Evolutionary conservation across 805 yeast genomes (phyloP).

Genomic region (Wickerhamiella dianesei): DNA sequence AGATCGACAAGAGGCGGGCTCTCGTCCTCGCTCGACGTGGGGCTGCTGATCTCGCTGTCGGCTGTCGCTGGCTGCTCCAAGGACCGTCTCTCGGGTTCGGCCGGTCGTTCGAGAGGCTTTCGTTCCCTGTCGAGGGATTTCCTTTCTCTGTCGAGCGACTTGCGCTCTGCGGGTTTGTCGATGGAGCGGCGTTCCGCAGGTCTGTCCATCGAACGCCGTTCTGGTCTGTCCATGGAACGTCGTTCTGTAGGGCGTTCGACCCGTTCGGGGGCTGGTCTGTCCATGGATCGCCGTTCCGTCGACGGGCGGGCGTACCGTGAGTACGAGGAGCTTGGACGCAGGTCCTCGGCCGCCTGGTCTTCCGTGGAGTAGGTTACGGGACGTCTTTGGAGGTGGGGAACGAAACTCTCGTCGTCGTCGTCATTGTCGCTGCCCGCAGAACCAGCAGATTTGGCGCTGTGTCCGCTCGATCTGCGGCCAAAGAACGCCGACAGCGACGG

Average conservation of each 20-base stretch:
- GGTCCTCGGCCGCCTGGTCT: not conserved
- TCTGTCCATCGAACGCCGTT: too few species aligned
- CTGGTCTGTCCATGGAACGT: too few species aligned
- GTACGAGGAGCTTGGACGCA: not conserved
- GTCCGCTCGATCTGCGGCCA: slow-evolving; percentile 1
- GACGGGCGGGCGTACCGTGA: not conserved
- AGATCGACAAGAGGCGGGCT: not conserved
- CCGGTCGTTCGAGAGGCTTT: too few species aligned
- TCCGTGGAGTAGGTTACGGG: not conserved
- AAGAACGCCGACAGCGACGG: slow-evolving; percentile 1
- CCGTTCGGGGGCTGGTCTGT: too few species aligned
- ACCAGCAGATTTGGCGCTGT: slow-evolving; percentile 1
- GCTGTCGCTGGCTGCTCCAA: not conserved
- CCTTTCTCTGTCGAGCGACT: too few species aligned
- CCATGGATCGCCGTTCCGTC: too few species aligned
- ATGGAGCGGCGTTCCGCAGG: too few species aligned
- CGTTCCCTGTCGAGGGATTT: too few species aligned
- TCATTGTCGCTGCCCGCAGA: slow-evolving; percentile 2
- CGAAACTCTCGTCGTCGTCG: slow-evolving; percentile 1
- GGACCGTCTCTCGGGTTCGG: too few species aligned
- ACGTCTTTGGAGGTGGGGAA: not conserved
- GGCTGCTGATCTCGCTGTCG: not conserved
- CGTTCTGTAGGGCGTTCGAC: too few species aligned
- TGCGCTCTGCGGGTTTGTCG: too few species aligned
- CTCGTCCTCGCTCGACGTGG: not conserved